phyloP scores from a whole-genome alignment of 2,329 filamentous ascomycete species.

The Pseudogymnoascus sp. region DNA sequence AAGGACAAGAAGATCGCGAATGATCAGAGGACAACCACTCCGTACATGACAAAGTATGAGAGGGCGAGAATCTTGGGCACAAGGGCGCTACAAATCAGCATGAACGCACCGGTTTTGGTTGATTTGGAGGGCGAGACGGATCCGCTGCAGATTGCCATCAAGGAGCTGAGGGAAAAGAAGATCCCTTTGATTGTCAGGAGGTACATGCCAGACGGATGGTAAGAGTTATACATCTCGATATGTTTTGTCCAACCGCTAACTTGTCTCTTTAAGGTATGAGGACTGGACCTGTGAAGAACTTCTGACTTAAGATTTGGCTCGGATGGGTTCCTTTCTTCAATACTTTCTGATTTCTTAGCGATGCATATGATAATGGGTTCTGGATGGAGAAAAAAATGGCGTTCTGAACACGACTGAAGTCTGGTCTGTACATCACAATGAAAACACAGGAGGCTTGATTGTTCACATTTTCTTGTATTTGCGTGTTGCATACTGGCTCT shows the following conservation, averaged over 20 bases:
- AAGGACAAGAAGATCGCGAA: slow-evolving; percentile 85
- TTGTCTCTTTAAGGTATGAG: slow-evolving; percentile 53
- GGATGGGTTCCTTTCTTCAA: slow-evolving; percentile 10
- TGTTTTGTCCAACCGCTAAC: background rate
- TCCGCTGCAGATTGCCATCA: slow-evolving; percentile 92
- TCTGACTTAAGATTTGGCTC: slow-evolving; percentile 42
- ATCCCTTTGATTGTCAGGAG: slow-evolving; percentile 90
- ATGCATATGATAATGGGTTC: slow-evolving; percentile 11
- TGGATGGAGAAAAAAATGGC: slow-evolving; percentile 10
- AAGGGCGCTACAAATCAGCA: slow-evolving; percentile 90
- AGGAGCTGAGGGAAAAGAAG: slow-evolving; percentile 97
- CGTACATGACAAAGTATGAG: slow-evolving; percentile 99
- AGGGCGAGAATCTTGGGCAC: slow-evolving; percentile 87
- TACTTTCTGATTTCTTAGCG: slow-evolving; percentile 11
- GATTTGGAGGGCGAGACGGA: slow-evolving; percentile 97
- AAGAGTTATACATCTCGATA: slow-evolving; percentile 35
- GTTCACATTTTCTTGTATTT: background rate
- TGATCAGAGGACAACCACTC: slow-evolving; percentile 82
- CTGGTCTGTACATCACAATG: slow-evolving; percentile 10
- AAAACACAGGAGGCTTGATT: slow-evolving; percentile 1
- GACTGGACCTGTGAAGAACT: slow-evolving; percentile 99
- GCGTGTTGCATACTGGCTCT: background rate
- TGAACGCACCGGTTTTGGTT: slow-evolving; percentile 94
- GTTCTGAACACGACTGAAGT: slow-evolving; percentile 7
- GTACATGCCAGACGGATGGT: slow-evolving; percentile 95